Evolutionary conservation across 768 basidiomycete species (phyloP).

Genomic region (Bullera alba): DNA sequence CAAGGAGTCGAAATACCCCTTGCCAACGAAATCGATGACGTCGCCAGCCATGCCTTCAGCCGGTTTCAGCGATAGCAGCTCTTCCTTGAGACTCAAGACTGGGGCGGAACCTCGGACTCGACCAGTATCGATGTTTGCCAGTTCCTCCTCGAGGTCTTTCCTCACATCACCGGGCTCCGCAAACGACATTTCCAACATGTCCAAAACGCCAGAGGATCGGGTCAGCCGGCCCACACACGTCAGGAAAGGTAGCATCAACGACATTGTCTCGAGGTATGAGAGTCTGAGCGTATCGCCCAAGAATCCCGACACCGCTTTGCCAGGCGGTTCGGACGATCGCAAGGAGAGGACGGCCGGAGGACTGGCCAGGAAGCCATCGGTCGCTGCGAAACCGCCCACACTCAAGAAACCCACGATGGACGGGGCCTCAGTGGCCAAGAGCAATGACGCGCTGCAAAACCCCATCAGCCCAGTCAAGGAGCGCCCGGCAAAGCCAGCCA

Average conservation of each 20-base stretch:
- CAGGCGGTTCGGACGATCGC: not conserved
- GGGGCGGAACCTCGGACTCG: constrained; percentile 2
- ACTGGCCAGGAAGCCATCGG: constrained; percentile 26
- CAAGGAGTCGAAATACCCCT: not conserved
- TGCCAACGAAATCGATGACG: not conserved
- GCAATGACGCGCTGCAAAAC: too few species aligned
- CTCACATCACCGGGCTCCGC: not conserved
- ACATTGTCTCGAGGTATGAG: constrained; percentile 38
- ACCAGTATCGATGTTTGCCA: constrained; percentile 30
- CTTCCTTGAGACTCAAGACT: too few species aligned
- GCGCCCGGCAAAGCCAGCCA: constrained; percentile 3
- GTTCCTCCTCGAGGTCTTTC: constrained; percentile 1
- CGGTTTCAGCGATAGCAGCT: not conserved
- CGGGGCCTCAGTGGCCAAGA: too few species aligned
- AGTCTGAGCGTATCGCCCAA: constrained; percentile 17
- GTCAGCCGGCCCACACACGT: constrained; percentile 24
- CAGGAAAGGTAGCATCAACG: constrained; percentile 38
- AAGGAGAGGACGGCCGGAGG: not conserved
- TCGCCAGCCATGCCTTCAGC: not conserved
- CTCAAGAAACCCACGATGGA: constrained; percentile 18
- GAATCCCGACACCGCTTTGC: constrained; percentile 8
- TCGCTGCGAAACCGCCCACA: constrained; percentile 19
- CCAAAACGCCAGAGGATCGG: too few species aligned
- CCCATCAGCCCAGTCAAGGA: not conserved
- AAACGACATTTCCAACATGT: not conserved